Evolutionary conservation across 805 yeast species (phyloP).

Genomic region (Pichia nakasei): DNA sequence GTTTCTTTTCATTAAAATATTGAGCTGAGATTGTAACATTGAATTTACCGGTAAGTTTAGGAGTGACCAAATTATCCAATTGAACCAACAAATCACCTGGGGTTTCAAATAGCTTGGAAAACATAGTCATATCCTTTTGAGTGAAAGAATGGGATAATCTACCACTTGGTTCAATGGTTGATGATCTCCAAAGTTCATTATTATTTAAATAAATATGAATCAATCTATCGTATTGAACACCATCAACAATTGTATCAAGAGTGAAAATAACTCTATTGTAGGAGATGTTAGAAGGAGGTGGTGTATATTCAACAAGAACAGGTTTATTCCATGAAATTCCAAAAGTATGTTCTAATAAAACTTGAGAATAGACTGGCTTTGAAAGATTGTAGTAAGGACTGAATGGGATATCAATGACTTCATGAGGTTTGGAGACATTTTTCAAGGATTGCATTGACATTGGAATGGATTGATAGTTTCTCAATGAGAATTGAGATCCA

Average conservation of each 20-base stretch:
- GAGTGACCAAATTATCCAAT: constrained; percentile 54
- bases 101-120: constrained; percentile 38
- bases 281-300: constrained; percentile 35
- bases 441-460: neutral
- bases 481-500: neutral
- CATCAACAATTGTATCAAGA: constrained; percentile 43
- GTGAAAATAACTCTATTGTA: constrained; percentile 48
- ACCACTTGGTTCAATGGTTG: constrained; percentile 73
- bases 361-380: constrained; percentile 31
- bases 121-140: constrained; percentile 58
- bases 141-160: constrained; percentile 36
- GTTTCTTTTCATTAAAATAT: constrained; percentile 34
- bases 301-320: constrained; percentile 29
- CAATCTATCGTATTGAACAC: constrained; percentile 58
- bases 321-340: constrained; percentile 58
- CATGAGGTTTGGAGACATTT: constrained; percentile 11
- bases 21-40: constrained; percentile 41
- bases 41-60: constrained; percentile 52
- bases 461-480: neutral
- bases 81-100: constrained; percentile 42
- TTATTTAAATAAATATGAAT: constrained; percentile 56
- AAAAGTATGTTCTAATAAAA: constrained; percentile 39
- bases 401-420: constrained; percentile 26
- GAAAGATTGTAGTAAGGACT: constrained; percentile 18
- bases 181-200: constrained; percentile 71